phyloP scores from a whole-genome alignment of 2,329 filamentous ascomycete species.

The Plectosphaerella plurivora region DNA sequence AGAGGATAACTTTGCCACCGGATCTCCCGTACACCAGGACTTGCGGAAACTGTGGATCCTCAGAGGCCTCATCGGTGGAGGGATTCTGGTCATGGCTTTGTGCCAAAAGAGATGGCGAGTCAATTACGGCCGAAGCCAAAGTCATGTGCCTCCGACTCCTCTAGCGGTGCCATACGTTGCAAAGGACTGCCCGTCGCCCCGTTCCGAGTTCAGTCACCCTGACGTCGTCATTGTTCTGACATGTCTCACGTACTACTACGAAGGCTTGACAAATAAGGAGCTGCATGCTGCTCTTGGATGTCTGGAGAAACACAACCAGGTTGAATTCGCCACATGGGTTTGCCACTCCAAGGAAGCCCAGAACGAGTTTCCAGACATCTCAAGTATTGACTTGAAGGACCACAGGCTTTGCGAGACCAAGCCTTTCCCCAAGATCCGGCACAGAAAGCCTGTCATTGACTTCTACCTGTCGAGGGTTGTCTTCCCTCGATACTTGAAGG shows the following conservation, averaged over 20 bases:
- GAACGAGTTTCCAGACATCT: conserved; percentile 30
- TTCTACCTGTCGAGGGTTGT: conserved; percentile 57
- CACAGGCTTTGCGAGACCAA: conserved; percentile 33
- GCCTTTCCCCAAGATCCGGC: conserved; percentile 49
- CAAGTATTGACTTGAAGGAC: conserved; percentile 57
- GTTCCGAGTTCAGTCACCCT: conserved; percentile 59
- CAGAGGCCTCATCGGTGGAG: conserved; percentile 49
- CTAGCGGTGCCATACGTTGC: conserved; percentile 57
- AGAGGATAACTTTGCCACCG: too few relatives aligned
- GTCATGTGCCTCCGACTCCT: conserved; percentile 31
- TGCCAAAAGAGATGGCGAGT: conserved; percentile 60
- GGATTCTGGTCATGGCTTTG: conserved; percentile 53
- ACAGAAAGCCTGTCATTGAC: conserved; percentile 52
- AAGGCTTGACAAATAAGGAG: conserved; percentile 46
- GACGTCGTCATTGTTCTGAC: conserved; percentile 55
- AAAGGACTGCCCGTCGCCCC: conserved; percentile 50
- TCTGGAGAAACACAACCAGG: conserved; percentile 49
- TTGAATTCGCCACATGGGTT: conserved; percentile 56
- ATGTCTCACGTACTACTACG: conserved; percentile 51
- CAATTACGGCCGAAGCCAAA: conserved; percentile 53
- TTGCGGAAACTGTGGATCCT: conserved; percentile 43
- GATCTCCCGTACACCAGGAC: too few relatives aligned
- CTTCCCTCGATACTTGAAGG: conserved; percentile 57
- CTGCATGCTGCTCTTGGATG: conserved; percentile 41
- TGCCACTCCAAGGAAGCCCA: conserved; percentile 26